phyloP scores from a whole-genome alignment of 2,329 filamentous ascomycete species.

The Rhynchosporium graminicola region DNA sequence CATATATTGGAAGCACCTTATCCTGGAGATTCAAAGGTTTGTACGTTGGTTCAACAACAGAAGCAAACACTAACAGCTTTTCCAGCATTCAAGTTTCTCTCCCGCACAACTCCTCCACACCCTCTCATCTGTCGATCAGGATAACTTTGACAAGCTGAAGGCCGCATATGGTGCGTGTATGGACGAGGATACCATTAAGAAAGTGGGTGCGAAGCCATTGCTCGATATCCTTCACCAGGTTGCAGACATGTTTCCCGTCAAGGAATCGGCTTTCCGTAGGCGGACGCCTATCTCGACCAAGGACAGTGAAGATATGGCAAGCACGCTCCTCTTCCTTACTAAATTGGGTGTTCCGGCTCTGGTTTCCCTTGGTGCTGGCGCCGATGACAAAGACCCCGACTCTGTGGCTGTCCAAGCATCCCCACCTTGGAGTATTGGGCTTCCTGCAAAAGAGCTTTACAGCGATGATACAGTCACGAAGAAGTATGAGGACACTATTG shows the following conservation, averaged over 20 bases:
- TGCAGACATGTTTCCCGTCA: slow-evolving; percentile 46
- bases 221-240: slow-evolving; percentile 56
- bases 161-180: slow-evolving; percentile 66
- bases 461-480: slow-evolving; percentile 53
- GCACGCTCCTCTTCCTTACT: slow-evolving; percentile 51
- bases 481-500: slow-evolving; percentile 51
- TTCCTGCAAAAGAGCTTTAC: slow-evolving; percentile 64
- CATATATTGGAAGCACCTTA: slow-evolving; percentile 64
- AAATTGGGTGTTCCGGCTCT: slow-evolving; percentile 47
- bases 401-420: slow-evolving; percentile 50
- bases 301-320: slow-evolving; percentile 43
- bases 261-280: slow-evolving; percentile 19
- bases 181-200: slow-evolving; percentile 58
- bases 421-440: slow-evolving; percentile 51
- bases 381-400: slow-evolving; percentile 52
- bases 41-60: slow-evolving; percentile 12
- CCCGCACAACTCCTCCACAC: slow-evolving; percentile 43
- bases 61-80: background rate
- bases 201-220: slow-evolving; percentile 57
- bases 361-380: slow-evolving; percentile 34
- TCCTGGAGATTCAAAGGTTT: slow-evolving; percentile 45
- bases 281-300: slow-evolving; percentile 31
- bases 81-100: slow-evolving; percentile 53
- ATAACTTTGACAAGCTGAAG: slow-evolving; percentile 68
- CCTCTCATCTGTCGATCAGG: slow-evolving; percentile 51